Conservation (phyloP, 805 yeast genomes). For the Yamadazyma sp. region DNA sequence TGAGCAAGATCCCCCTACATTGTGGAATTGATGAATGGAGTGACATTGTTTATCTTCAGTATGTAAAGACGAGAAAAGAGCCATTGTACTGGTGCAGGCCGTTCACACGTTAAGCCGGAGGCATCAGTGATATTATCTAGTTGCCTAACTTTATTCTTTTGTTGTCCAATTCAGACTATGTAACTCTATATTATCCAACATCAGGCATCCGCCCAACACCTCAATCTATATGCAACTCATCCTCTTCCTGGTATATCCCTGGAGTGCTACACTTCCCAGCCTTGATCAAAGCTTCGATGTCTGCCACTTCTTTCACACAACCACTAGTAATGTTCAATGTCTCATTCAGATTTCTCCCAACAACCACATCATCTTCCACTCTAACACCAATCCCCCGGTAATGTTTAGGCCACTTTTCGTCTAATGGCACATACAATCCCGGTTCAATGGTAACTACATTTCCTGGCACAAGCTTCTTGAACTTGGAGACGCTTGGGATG, state of each 20-base stretch:
- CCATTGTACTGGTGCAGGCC: too few species aligned
- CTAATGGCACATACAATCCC: conserved; percentile 84
- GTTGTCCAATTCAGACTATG: too few species aligned
- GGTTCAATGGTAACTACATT: conserved; percentile 96
- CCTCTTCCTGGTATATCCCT: conserved; percentile 34
- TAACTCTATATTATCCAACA: too few species aligned
- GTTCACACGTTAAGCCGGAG: too few species aligned
- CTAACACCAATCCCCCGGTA: conserved; percentile 90
- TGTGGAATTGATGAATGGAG: too few species aligned
- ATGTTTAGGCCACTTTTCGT: conserved; percentile 69
- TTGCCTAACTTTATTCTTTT: too few species aligned
- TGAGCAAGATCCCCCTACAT: too few species aligned
- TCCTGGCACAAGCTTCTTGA: conserved; percentile 53
- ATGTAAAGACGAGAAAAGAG: too few species aligned
- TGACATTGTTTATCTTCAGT: too few species aligned
- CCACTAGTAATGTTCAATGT: conserved; percentile 64
- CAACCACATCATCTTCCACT: conserved; percentile 89
- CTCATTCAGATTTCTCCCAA: conserved; percentile 59
- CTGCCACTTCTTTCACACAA: conserved; percentile 82
- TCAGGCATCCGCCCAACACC: too few species aligned
- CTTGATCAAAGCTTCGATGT: conserved; percentile 68
- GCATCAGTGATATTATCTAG: too few species aligned
- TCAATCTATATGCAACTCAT: conserved; percentile 27
- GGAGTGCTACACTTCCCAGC: conserved; percentile 57
- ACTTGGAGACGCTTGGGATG: conserved; percentile 62